Evolutionary conservation across 371 early-diverging fungal species (phyloP).

Genomic region (Nosema granulosis): DNA sequence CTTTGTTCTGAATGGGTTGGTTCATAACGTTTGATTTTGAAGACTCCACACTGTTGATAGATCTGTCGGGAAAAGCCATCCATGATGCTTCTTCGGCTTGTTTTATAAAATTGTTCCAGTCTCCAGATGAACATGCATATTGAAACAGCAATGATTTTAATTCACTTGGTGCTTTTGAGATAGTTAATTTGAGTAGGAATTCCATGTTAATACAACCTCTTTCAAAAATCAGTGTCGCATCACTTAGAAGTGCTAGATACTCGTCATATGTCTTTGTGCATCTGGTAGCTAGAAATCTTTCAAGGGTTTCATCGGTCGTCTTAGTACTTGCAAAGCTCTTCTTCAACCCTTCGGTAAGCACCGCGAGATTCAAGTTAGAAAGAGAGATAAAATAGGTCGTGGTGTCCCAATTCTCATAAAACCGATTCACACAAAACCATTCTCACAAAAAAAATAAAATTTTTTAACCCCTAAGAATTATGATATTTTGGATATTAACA

Average conservation of each 20-base stretch:
- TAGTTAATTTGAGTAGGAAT: background rate
- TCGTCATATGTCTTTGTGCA: background rate
- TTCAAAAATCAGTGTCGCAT: background rate
- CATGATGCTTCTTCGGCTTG: constrained; percentile 7
- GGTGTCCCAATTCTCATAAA: too few species aligned
- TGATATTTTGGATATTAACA: too few species aligned
- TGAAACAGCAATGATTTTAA: background rate
- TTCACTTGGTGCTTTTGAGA: background rate
- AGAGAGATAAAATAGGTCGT: background rate
- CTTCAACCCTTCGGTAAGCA: background rate
- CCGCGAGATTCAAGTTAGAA: background rate
- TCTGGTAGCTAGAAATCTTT: background rate
- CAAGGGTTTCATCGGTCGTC: background rate
- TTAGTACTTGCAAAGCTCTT: background rate
- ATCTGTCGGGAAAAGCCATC: constrained; percentile 13
- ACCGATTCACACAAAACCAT: too few species aligned
- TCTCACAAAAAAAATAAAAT: too few species aligned
- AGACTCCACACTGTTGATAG: background rate
- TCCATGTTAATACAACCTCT: background rate
- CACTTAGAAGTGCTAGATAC: background rate
- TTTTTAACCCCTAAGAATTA: too few species aligned
- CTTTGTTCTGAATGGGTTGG: background rate
- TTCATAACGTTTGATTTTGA: background rate
- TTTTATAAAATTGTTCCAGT: constrained; percentile 7
- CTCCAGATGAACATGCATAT: background rate